These are phyloP conservation scores for Diaporthe citrichinensis DNA, from an alignment of 2,329 filamentous ascomycete genomes.

Conservation along the genomic window DNA sequence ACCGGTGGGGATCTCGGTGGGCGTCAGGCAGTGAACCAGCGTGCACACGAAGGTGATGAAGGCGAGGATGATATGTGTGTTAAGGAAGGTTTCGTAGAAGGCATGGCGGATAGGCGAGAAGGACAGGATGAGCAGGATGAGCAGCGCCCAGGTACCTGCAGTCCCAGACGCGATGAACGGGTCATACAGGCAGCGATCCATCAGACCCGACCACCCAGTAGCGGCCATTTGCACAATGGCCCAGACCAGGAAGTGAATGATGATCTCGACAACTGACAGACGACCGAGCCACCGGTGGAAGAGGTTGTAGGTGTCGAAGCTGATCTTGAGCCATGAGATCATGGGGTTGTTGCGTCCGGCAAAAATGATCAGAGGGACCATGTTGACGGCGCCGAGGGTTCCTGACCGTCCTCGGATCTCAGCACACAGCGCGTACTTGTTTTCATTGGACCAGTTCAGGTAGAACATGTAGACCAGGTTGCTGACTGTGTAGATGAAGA, in stretches of 20 bases:
- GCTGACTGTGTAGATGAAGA: constrained; percentile 70
- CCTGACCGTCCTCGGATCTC: constrained; percentile 90
- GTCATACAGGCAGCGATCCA: constrained; percentile 66
- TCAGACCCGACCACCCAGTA: constrained; percentile 72
- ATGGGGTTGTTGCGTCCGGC: constrained; percentile 94
- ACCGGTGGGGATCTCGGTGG: constrained; percentile 72
- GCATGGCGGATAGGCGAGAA: constrained; percentile 88
- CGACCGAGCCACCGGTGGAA: constrained; percentile 88
- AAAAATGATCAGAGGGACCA: constrained; percentile 91
- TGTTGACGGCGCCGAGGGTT: constrained; percentile 86
- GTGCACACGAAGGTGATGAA: constrained; percentile 77
- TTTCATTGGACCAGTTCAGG: constrained; percentile 70
- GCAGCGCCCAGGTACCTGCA: constrained; percentile 72
- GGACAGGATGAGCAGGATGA: constrained; percentile 77
- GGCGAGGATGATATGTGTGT: constrained; percentile 84
- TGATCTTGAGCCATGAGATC: constrained; percentile 84
- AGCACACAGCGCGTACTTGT: constrained; percentile 77
- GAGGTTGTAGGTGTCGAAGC: constrained; percentile 97
- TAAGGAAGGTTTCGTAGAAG: constrained; percentile 97
- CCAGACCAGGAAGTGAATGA: constrained; percentile 82
- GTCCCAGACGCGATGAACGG: constrained; percentile 77
- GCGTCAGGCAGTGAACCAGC: constrained; percentile 81
- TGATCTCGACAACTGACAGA: constrained; percentile 77
- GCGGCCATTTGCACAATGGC: constrained; percentile 77
- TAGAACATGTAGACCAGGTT: constrained; percentile 75